phyloP scores from a whole-genome alignment of 495 filamentous ascomycete genomes.

The Jackrogersella multiformis region DNA sequence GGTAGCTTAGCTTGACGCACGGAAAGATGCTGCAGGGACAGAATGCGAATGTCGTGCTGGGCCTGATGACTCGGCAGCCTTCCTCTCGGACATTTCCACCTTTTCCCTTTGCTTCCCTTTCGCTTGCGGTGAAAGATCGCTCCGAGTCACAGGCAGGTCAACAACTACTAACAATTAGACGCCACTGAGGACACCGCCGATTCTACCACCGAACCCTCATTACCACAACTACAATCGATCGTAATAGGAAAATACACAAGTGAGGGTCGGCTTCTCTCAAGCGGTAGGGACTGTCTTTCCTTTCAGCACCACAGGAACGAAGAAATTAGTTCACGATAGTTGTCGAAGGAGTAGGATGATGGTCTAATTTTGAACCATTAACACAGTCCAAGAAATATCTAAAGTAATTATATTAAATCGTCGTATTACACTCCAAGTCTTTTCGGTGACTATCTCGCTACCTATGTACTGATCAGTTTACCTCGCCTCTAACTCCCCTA shows the following conservation, averaged over 20 bases:
- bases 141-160: constrained; percentile 4
- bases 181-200: constrained; percentile 16
- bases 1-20: constrained; percentile 49
- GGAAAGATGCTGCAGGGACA: constrained; percentile 59
- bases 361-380: constrained; percentile 13
- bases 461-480: constrained; percentile 34
- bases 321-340: constrained; percentile 23
- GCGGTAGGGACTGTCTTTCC: neutral
- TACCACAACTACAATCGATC: constrained; percentile 25
- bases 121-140: constrained; percentile 12
- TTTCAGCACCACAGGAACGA: constrained; percentile 22
- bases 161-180: neutral
- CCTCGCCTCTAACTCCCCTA: constrained; percentile 36
- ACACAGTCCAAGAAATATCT: constrained; percentile 14
- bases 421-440: constrained; percentile 26
- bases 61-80: constrained; percentile 47
- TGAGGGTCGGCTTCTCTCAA: constrained; percentile 7
- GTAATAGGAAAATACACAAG: constrained; percentile 14
- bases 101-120: constrained; percentile 20
- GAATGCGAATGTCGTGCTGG: constrained; percentile 57
- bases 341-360: constrained; percentile 15
- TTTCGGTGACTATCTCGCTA: constrained; percentile 25
- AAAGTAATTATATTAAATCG: constrained; percentile 27
- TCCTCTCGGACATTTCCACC: constrained; percentile 49
- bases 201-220: constrained; percentile 31